These are phyloP conservation scores for Penicillium ucsense DNA, from an alignment of 495 filamentous ascomycete species.

Conservation along the genomic window DNA sequence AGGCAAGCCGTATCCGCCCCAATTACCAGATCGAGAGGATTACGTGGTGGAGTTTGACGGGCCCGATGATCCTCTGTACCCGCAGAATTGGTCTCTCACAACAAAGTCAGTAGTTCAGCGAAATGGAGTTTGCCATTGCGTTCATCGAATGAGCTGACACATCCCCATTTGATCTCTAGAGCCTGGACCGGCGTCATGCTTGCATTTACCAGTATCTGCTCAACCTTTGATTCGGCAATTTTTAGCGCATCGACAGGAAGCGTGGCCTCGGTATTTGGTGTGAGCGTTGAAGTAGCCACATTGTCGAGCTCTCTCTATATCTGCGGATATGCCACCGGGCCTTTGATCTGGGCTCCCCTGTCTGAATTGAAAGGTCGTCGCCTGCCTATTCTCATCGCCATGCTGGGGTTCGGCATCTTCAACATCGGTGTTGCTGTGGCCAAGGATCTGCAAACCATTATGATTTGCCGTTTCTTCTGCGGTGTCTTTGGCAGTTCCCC, in stretches of 20 bases:
- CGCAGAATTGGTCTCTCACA: slow-evolving; percentile 67
- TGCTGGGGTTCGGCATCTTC: slow-evolving; percentile 44
- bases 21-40: slow-evolving; percentile 38
- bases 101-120: slow-evolving; percentile 47
- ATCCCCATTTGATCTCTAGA: slow-evolving; percentile 2
- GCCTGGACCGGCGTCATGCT: slow-evolving; percentile 23
- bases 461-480: slow-evolving; percentile 58
- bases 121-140: background rate
- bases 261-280: slow-evolving; percentile 31
- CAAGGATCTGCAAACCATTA: slow-evolving; percentile 50
- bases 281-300: slow-evolving; percentile 41
- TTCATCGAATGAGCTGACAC: background rate
- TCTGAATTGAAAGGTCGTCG: slow-evolving; percentile 53
- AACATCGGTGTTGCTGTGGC: slow-evolving; percentile 48
- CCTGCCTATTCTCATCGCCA: slow-evolving; percentile 45
- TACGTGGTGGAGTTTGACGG: slow-evolving; percentile 55
- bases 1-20: slow-evolving; percentile 71
- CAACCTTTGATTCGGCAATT: slow-evolving; percentile 29
- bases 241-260: slow-evolving; percentile 17
- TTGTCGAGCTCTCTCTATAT: slow-evolving; percentile 52
- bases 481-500: slow-evolving; percentile 61
- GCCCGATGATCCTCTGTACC: slow-evolving; percentile 63
- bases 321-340: slow-evolving; percentile 49
- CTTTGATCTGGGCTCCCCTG: slow-evolving; percentile 56
- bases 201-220: slow-evolving; percentile 31